phyloP scores from a whole-genome alignment of 345 rosid species.

The Melaleuca alternifolia region DNA sequence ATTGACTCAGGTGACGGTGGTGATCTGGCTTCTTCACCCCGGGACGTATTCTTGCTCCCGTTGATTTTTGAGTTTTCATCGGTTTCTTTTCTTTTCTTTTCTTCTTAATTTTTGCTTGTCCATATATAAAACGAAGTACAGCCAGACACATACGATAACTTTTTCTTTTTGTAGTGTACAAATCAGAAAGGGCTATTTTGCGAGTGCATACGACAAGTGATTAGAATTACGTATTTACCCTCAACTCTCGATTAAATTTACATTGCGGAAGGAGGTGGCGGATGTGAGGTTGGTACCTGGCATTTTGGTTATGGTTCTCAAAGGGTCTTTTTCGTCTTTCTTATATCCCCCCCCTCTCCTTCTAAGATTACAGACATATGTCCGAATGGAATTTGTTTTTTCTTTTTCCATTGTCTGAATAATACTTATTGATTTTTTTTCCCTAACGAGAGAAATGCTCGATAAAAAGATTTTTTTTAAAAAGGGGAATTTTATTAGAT shows the following conservation, averaged over 20 bases:
- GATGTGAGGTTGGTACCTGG: not conserved
- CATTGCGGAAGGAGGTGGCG: not conserved
- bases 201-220: not conserved
- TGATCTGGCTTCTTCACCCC: not conserved
- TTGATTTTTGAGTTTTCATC: not conserved
- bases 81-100: not conserved
- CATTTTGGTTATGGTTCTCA: too few relatives aligned
- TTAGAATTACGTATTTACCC: not conserved
- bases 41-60: too few relatives aligned
- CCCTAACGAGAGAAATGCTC: not conserved
- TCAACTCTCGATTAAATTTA: not conserved
- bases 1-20: constrained; percentile 3
- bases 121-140: not conserved
- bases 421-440: too few relatives aligned
- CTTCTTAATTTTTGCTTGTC: not conserved
- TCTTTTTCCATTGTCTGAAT: not conserved
- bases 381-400: not conserved
- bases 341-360: too few relatives aligned
- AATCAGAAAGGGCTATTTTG: not conserved
- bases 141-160: not conserved
- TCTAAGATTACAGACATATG: not conserved
- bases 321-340: too few relatives aligned
- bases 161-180: not conserved
- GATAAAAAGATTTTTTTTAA: not conserved
- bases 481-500: not conserved